Conservation (phyloP, 306 rosid genomes). For the Quercus ilex region DNA sequence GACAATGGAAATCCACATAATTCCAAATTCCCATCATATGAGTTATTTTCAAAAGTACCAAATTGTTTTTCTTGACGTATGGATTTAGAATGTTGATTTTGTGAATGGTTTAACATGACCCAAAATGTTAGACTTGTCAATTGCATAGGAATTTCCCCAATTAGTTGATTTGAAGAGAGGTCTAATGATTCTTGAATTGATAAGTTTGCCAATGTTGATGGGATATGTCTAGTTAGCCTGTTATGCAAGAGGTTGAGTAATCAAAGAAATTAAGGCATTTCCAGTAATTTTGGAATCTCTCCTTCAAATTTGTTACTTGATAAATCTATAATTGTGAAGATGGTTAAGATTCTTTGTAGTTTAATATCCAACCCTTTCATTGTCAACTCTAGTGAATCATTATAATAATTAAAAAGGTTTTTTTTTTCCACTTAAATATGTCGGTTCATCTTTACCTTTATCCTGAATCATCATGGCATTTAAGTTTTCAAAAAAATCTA, state of each 20-base stretch:
- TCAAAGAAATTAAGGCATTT: constrained; percentile 12
- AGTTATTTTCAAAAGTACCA: constrained; percentile 25
- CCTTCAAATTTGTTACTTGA: constrained; percentile 41
- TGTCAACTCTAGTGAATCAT: background rate
- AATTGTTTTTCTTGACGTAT: constrained; percentile 38
- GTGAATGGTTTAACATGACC: constrained; percentile 14
- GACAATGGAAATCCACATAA: constrained; percentile 36
- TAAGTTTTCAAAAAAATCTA: too few relatives aligned
- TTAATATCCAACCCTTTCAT: too few relatives aligned
- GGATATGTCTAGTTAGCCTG: constrained; percentile 26
- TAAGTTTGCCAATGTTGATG: constrained; percentile 19
- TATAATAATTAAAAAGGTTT: background rate
- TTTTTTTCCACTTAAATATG: too few relatives aligned
- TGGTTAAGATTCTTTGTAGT: background rate
- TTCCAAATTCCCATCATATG: constrained; percentile 22
- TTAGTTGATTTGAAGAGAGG: constrained; percentile 31
- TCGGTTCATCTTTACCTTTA: too few relatives aligned
- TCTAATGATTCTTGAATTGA: constrained; percentile 28
- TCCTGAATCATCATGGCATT: too few relatives aligned
- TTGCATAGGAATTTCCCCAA: constrained; percentile 1
- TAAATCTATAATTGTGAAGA: constrained; percentile 30
- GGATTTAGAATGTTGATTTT: constrained; percentile 20
- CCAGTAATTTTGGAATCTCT: constrained; percentile 24
- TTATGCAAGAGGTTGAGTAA: constrained; percentile 35
- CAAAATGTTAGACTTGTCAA: constrained; percentile 24